Base-by-base conservation (phyloP, 495 filamentous ascomycete genomes). In the Aspergillus indologenus region DNA sequence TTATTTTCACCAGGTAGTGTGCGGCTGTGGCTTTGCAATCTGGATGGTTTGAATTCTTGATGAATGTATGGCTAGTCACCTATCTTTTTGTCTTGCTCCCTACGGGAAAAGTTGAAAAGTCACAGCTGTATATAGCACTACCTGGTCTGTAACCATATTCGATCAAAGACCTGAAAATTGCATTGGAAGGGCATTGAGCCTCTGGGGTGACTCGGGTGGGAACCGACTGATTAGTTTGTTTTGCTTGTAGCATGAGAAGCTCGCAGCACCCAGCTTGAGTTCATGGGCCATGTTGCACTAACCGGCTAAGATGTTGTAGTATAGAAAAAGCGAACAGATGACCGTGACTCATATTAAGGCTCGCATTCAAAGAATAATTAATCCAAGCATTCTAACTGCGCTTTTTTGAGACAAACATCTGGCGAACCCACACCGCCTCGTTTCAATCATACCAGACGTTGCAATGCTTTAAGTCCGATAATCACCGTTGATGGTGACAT, bases 401-500 rank as follows among this genome's bases (percentile, higher is more conserved):
- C 4, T 29, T 29, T 29, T 29, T 3, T 29, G 26, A 29, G 9
- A 29, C 26, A 29, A 29, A 29, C 26, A 29, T 29, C 26, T 3
- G 9, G 9, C 26, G 9, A 29, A 4, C 26, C 26, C 26, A 4
- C 26, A 29, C 26, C 26, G 9, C 26, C 26, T 29, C 26, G 26
- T 9, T 29, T 29, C 26, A 29, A 29, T n/a, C n/a, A n/a, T n/a
- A n/a, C n/a, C 34, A 8, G 12, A 40, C 12, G 6, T 40, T 40
- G 12, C 12, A 11, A 14, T 40, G 6, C 5, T 19, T 73, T 63
- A 93, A 57, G 90, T 94, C 61, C 91, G 77, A 75, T 96, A 96
- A 72, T 96, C 91, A 48, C 89, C 91, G 72, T 96, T 95, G 67
- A 95, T 96, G 40, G 91, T 95, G 44, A 88, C 91, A 78, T 94